These are phyloP conservation scores for Penicillium taxi DNA, from an alignment of 495 filamentous ascomycete genomes.

Conservation along the genomic window DNA sequence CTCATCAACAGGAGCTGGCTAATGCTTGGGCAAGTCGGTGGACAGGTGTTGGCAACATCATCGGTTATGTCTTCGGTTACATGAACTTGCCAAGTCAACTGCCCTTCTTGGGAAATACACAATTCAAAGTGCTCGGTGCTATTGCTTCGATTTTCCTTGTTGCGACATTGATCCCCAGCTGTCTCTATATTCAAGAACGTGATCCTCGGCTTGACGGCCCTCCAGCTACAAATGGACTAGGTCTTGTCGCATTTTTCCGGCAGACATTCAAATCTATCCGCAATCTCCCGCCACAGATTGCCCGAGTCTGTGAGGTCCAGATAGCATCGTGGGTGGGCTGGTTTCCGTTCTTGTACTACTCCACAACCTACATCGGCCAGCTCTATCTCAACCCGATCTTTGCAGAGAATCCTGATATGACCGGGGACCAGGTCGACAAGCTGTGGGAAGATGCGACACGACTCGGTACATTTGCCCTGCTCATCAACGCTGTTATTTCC, in stretches of 20 bases:
- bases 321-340: slow-evolving; percentile 89
- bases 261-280: slow-evolving; percentile 68
- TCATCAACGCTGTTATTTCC: slow-evolving; percentile 79
- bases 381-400: slow-evolving; percentile 80
- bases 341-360: slow-evolving; percentile 93
- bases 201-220: slow-evolving; percentile 67
- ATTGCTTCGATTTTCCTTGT: slow-evolving; percentile 65
- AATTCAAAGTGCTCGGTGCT: slow-evolving; percentile 83
- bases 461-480: slow-evolving; percentile 71
- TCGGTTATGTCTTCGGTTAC: slow-evolving; percentile 77
- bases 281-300: slow-evolving; percentile 68
- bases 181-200: slow-evolving; percentile 59
- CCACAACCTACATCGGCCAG: slow-evolving; percentile 84
- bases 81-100: slow-evolving; percentile 61
- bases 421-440: slow-evolving; percentile 60
- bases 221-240: slow-evolving; percentile 46
- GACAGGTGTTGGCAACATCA: slow-evolving; percentile 76
- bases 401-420: slow-evolving; percentile 64
- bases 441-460: slow-evolving; percentile 78
- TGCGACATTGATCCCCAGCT: slow-evolving; percentile 59
- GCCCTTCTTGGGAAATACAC: slow-evolving; percentile 71
- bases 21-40: slow-evolving; percentile 83
- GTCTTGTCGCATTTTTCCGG: slow-evolving; percentile 70
- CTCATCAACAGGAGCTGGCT: slow-evolving; percentile 81
- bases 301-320: slow-evolving; percentile 77